These are phyloP conservation scores for Wickerhamiella siamensis DNA, from an alignment of 805 yeast genomes.

Conservation along the genomic window DNA sequence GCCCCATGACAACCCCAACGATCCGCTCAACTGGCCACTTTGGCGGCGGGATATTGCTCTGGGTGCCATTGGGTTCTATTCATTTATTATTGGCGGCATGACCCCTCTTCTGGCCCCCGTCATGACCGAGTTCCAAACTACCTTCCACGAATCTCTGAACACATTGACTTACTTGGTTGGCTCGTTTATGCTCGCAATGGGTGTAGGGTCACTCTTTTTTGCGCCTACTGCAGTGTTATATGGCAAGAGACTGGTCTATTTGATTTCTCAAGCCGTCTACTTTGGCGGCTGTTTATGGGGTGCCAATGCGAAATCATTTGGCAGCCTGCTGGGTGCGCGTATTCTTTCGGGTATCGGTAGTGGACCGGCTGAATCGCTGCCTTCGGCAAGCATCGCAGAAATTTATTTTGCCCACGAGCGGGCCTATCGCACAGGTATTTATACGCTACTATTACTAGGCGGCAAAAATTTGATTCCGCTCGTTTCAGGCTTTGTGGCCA, in stretches of 20 bases:
- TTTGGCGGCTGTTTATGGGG: conserved; percentile 42
- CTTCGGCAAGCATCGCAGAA: conserved; percentile 47
- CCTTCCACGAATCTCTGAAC: conserved; percentile 31
- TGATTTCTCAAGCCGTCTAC: conserved; percentile 34
- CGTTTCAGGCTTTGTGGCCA: conserved; percentile 39
- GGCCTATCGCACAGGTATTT: conserved; percentile 44
- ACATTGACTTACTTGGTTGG: conserved; percentile 42
- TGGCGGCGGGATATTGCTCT: conserved; percentile 44
- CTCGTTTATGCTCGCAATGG: conserved; percentile 42
- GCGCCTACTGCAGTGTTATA: conserved; percentile 43
- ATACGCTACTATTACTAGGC: conserved; percentile 43
- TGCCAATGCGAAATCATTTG: conserved; percentile 35
- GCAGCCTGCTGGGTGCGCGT: conserved; percentile 42
- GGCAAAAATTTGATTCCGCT: conserved; percentile 48
- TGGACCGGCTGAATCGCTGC: conserved; percentile 46
- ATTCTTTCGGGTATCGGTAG: conserved; percentile 46
- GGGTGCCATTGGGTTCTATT: conserved; percentile 39
- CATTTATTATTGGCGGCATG: conserved; percentile 49
- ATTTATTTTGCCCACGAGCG: conserved; percentile 47
- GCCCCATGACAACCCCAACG: conserved; percentile 49
- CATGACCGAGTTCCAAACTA: conserved; percentile 28
- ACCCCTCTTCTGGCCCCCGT: conserved; percentile 49
- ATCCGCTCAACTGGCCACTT: conserved; percentile 52
- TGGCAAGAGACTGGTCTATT: conserved; percentile 45
- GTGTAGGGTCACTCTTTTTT: conserved; percentile 43